Evolutionary conservation across 176 grass and related monocot species (phyloP), one percentile per base, ranked within the genome.

Genomic region (Lolium perenne): DNA sequence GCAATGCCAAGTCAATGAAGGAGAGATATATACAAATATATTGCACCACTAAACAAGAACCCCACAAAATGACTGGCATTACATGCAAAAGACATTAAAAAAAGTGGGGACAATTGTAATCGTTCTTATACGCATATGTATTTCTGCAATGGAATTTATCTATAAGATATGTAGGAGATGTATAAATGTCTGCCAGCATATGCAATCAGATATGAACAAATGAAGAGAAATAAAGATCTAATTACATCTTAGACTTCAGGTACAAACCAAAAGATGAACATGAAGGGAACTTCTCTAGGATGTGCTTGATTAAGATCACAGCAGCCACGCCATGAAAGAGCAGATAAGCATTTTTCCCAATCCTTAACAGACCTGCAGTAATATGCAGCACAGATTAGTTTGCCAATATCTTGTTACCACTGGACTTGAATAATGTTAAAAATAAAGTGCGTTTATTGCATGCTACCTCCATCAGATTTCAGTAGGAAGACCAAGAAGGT

Each of bases 201-300:
- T 83, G 57, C 45, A 80, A 80, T 65, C 5, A 49, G 4, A 53
- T 56, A 84, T 38, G 8, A 69, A 65, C 5, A 43, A 80, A 76
- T 78, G 26, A 47, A 80, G 14, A 46, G 46, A 60, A 90, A 91
- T 17, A 72, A 85, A 76, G 47, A 79, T 71, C 41, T 77, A 79
- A 82, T 65, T 71, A 88, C 85, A 88, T 87, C 84, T 85, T 88
- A 88, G 84, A 84, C 70, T 71, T 92, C 84, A 87, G 85, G 76
- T 91, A 92, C 92, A 88, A 90, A 99, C 97, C 97, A 90, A 99
- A 87, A 90, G 94, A 99, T 92, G 97, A 84, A 65, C 97, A 99
- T 79, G 88, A 96, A 71, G 97, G 97, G 22, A 96, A 99, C 71
- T 90, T 94, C 40, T 68, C 51, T 58, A 99, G 91, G 58, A 96